These are phyloP conservation scores for Solanum pimpinellifolium DNA, from an alignment of 257 asterid species.

Conservation along the genomic window DNA sequence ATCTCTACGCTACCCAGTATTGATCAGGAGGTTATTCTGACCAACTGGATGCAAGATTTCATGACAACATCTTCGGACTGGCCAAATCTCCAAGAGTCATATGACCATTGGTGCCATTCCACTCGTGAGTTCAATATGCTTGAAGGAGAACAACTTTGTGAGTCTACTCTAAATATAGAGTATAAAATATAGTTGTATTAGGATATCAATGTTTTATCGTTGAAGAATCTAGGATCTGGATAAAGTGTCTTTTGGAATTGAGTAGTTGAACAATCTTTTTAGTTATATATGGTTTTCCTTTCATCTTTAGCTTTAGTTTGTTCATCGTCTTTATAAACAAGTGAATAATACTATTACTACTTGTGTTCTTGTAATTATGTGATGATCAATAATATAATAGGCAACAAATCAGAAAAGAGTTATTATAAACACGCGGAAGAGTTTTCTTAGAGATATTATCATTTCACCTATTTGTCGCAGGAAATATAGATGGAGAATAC, in stretches of 20 bases:
- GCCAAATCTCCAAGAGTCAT: constrained; percentile 19
- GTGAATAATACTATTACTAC: neutral
- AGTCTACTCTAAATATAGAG: neutral
- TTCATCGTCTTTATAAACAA: neutral
- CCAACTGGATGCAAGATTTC: constrained; percentile 19
- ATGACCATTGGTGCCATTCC: constrained; percentile 16
- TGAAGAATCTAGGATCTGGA: neutral
- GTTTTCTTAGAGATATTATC: neutral
- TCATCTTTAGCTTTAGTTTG: neutral
- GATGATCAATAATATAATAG: neutral
- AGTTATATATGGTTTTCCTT: neutral
- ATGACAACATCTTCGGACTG: constrained; percentile 13
- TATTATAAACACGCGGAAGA: neutral
- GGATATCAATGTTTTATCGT: neutral
- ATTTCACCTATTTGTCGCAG: too few relatives aligned
- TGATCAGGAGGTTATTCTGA: constrained; percentile 17
- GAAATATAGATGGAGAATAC: too few relatives aligned
- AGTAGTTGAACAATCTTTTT: neutral
- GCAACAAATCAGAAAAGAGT: neutral
- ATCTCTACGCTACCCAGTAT: constrained; percentile 5
- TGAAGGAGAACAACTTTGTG: neutral
- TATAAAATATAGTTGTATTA: neutral
- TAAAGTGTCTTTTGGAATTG: neutral
- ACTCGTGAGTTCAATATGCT: constrained; percentile 4
- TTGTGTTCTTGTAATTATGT: neutral